Base-by-base conservation (phyloP, 768 basidiomycete species). In the Phaeolepiota aurea region DNA sequence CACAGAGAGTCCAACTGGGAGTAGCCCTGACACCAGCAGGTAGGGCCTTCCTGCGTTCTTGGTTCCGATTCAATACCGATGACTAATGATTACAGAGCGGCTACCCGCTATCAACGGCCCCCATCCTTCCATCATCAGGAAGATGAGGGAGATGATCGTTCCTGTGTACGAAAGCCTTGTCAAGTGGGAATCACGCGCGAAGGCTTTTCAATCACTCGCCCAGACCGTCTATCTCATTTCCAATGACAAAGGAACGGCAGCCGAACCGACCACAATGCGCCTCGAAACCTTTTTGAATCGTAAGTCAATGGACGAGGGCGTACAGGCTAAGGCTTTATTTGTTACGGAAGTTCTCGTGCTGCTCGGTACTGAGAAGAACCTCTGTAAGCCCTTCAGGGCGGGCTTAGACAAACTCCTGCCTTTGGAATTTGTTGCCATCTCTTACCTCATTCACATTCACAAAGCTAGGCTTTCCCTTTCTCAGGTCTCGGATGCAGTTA, bases 1-100 rank as follows among this genome's bases (percentile, higher is more conserved):
- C 40, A 16, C 32, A 74, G 72, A 66, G 74, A 32, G 74, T 76
- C 22, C 74, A 76, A 49, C 47, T 72, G 14, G 74, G 74, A 4
- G 66, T 76, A 23, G 61, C 72, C 2, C 64, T 76, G 35, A 61
- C 68, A 13, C 69, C 72, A 2, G 67, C 69, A 48, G 74, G 71
- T 73, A 11, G 14, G 63, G 38, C 9, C 14, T 28, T 14, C 3
- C 25, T 13, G 15, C 21, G 15, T 11, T 3, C 4, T 2, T 7
- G 25, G 5, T 13, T 21, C 10, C 20, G 20, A 34, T 15, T 14
- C 23, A 18, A 34, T 2, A 25, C 33, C 16, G 18, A 18, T n/a
- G 14, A 14, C 30, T n/a, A 20, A 9, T 31, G 19, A 16, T 28
- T 30, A 46, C 45, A 71, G 76, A 77, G 53, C 69, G 72, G 12